Evolutionary conservation across 139 green algal genomes (phyloP).

Genomic region (Chlamydomonas sphaeroides): DNA sequence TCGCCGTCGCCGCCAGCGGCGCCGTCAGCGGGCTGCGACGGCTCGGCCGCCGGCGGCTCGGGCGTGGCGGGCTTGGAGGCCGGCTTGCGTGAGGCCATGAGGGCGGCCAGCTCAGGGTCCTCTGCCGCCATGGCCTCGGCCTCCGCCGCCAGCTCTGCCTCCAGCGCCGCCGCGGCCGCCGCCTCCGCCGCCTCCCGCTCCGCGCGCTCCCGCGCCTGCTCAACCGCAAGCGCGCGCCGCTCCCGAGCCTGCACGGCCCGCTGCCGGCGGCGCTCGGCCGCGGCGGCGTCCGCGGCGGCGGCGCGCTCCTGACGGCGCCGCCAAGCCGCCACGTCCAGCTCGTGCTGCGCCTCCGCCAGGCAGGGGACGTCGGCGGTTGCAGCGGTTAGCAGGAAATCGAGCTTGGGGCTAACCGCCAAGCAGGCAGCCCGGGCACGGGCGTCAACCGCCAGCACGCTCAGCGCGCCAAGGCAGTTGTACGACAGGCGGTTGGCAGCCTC

Average conservation of each 20-base stretch:
- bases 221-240: not conserved
- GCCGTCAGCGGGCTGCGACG: not conserved
- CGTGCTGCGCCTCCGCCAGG: constrained; percentile 15
- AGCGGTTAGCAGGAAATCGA: constrained; percentile 35
- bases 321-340: constrained; percentile 15
- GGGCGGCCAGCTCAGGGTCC: constrained; percentile 17
- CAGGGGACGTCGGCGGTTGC: constrained; percentile 14
- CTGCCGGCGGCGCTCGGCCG: not conserved
- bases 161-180: constrained; percentile 16
- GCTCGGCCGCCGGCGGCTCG: not conserved
- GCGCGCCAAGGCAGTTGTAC: constrained; percentile 46
- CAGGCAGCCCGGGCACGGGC: constrained; percentile 5
- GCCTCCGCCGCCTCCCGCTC: constrained; percentile 18
- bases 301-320: constrained; percentile 17
- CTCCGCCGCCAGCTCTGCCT: constrained; percentile 18
- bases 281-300: not conserved
- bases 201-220: not conserved
- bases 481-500: constrained; percentile 42
- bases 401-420: constrained; percentile 15
- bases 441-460: constrained; percentile 48
- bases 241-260: not conserved
- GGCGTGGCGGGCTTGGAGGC: not conserved
- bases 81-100: not conserved
- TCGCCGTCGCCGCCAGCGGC: not conserved
- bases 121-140: constrained; percentile 26